These are phyloP conservation scores for Scutellaria barbata DNA, from an alignment of 257 asterid genomes.

Conservation along the genomic window DNA sequence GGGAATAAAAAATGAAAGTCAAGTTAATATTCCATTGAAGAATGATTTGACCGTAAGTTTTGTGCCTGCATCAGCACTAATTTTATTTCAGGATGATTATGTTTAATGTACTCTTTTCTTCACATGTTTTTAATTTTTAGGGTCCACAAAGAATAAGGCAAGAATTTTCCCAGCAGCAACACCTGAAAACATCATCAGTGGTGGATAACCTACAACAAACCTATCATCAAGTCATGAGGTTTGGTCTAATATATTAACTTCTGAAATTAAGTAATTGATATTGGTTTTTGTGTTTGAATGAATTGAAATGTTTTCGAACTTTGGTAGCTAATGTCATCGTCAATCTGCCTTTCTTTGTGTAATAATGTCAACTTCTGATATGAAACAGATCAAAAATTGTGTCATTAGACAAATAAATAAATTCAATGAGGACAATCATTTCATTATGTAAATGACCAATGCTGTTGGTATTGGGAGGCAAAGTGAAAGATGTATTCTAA, in stretches of 20 bases:
- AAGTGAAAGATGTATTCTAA: not conserved
- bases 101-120: not conserved
- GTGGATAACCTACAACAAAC: constrained; percentile 46
- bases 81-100: not conserved
- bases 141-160: constrained; percentile 55
- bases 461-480: not conserved
- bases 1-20: constrained; percentile 47
- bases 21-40: constrained; percentile 42
- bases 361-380: not conserved
- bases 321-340: not conserved
- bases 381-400: not conserved
- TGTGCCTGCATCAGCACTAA: not conserved
- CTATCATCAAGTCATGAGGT: constrained; percentile 56
- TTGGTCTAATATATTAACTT: constrained; percentile 30
- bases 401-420: not conserved
- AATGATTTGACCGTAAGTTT: constrained; percentile 52
- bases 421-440: too few species aligned
- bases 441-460: constrained; percentile 15
- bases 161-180: constrained; percentile 48
- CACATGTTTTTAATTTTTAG: constrained; percentile 34
- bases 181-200: constrained; percentile 47
- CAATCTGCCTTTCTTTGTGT: too few species aligned
- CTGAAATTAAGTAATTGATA: not conserved
- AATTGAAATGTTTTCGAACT: not conserved
- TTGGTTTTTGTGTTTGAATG: not conserved